phyloP scores from a whole-genome alignment of 805 yeast species.

The Blastobotrys peoriensis region DNA sequence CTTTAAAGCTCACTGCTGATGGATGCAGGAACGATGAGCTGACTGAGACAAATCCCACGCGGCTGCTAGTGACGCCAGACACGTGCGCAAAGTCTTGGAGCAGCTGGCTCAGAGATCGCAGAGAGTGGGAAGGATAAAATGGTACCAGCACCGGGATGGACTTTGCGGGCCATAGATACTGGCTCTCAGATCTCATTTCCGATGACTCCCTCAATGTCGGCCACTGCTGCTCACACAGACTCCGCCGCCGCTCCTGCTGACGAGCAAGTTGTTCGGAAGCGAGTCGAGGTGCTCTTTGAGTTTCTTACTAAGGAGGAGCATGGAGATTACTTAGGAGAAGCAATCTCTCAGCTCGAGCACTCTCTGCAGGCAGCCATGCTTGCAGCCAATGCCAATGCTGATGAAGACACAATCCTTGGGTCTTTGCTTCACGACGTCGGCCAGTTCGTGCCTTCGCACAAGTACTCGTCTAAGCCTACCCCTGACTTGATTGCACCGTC shows the following conservation, averaged over 20 bases:
- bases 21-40: no score
- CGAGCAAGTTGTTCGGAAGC: neutral
- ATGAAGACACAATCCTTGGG: constrained; percentile 12
- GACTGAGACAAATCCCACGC: no score
- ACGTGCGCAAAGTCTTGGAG: no score
- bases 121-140: no score
- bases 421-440: constrained; percentile 14
- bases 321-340: constrained; percentile 13
- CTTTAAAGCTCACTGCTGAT: no score
- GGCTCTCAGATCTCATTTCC: no score
- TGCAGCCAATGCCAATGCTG: constrained; percentile 12
- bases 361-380: constrained; percentile 12
- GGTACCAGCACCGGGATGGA: no score
- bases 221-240: neutral
- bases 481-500: constrained; percentile 9
- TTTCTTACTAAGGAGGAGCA: constrained; percentile 10
- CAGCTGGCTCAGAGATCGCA: no score
- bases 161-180: no score
- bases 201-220: neutral
- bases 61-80: no score
- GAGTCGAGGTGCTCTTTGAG: constrained; percentile 9
- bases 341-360: constrained; percentile 14
- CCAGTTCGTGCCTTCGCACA: constrained; percentile 9
- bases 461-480: neutral
- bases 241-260: neutral